phyloP scores from a whole-genome alignment of 352 stramenopile species.

The Phytopythium chamaehyphon region DNA sequence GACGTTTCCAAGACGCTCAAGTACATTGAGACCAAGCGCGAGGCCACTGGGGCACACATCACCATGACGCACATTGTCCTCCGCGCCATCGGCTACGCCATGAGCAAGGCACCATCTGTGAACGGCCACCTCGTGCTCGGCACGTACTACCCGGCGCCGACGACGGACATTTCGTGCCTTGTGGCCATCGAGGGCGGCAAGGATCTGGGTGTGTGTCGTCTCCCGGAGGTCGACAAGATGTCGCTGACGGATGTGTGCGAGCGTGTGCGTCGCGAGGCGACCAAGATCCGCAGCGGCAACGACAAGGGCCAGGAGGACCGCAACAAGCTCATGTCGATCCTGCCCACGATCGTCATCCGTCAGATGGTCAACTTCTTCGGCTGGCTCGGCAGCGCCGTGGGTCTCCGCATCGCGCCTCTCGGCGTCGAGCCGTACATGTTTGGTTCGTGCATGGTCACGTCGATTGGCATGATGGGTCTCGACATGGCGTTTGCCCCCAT shows the following conservation, averaged over 20 bases:
- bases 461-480: slow-evolving; percentile 66
- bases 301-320: slow-evolving; percentile 56
- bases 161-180: slow-evolving; percentile 62
- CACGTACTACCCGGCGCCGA: slow-evolving; percentile 60
- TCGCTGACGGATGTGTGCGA: slow-evolving; percentile 42
- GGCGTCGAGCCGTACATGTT: slow-evolving; percentile 74
- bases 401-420: slow-evolving; percentile 42
- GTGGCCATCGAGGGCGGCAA: slow-evolving; percentile 55
- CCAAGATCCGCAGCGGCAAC: slow-evolving; percentile 45
- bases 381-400: slow-evolving; percentile 57
- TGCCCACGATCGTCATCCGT: slow-evolving; percentile 55
- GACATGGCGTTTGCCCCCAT: slow-evolving; percentile 66
- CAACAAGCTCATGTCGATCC: slow-evolving; percentile 55
- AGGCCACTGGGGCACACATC: slow-evolving; percentile 39
- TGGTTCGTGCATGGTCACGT: slow-evolving; percentile 66
- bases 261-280: slow-evolving; percentile 40
- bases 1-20: slow-evolving; percentile 58
- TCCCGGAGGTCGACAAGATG: slow-evolving; percentile 51
- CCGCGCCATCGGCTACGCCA: slow-evolving; percentile 41
- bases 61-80: slow-evolving; percentile 72
- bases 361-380: slow-evolving; percentile 51
- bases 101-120: slow-evolving; percentile 48
- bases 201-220: slow-evolving; percentile 49
- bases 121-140: slow-evolving; percentile 75
- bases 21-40: slow-evolving; percentile 58